Percentiles rank a stretch among this genome's conserved stretches.
Conservation (phyloP, 2,329 filamentous ascomycete species). For the Canariomyces notabilis region DNA sequence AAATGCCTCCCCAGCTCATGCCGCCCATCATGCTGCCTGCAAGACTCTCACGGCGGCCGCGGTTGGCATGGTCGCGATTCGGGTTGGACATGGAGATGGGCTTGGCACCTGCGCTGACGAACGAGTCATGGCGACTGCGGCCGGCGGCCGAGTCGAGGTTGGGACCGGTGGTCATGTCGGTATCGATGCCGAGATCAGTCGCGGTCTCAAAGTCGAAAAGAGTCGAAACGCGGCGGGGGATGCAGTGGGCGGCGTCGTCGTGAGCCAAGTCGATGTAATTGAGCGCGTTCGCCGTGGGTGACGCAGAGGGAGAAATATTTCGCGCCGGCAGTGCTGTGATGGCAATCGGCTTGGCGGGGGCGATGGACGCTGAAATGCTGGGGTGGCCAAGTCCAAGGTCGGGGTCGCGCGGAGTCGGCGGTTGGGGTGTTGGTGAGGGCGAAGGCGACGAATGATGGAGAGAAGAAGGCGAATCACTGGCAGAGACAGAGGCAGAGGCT, state of each 20-base stretch:
- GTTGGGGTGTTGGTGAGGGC: constrained; percentile 39
- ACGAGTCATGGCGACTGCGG: constrained; percentile 59
- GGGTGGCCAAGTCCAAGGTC: constrained; percentile 25
- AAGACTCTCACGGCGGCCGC: constrained; percentile 56
- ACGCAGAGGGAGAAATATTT: constrained; percentile 21
- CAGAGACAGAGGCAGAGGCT: constrained; percentile 21
- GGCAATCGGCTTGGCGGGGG: constrained; percentile 34
- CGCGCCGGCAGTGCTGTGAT: constrained; percentile 28
- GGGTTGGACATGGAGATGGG: constrained; percentile 63
- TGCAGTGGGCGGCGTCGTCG: constrained; percentile 9
- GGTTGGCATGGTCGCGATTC: constrained; percentile 54
- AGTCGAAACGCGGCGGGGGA: not conserved
- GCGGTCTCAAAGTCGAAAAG: constrained; percentile 16
- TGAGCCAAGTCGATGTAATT: constrained; percentile 11
- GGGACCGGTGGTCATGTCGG: constrained; percentile 56
- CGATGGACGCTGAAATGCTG: constrained; percentile 22
- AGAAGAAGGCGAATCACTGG: constrained; percentile 29
- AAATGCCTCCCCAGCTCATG: constrained; percentile 96
- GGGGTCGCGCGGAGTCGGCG: constrained; percentile 39
- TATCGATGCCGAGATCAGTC: constrained; percentile 30
- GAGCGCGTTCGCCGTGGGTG: constrained; percentile 25
- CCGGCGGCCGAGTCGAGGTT: constrained; percentile 54
- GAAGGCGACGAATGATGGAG: constrained; percentile 32
- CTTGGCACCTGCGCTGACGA: constrained; percentile 60
- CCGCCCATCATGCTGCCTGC: constrained; percentile 67